Evolutionary conservation across 2,329 filamentous ascomycete species (phyloP).

Genomic region (Colletotrichum sp.): DNA sequence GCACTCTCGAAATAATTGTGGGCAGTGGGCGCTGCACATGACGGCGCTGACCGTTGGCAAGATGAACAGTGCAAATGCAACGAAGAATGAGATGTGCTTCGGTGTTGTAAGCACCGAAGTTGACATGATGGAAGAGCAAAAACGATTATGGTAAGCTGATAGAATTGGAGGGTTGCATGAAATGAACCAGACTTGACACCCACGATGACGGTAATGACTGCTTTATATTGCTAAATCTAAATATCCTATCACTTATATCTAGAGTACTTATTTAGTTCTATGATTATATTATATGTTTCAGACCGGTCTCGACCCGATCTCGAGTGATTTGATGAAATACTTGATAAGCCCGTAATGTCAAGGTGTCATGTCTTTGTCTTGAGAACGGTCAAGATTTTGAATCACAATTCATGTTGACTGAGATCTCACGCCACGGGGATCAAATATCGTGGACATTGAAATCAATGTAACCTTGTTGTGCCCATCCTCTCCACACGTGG

Average conservation of each 20-base stretch:
- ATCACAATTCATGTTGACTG: accelerated
- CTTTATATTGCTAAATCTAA: no score
- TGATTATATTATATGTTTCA: no score
- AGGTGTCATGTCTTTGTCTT: background rate
- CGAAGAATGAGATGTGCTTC: accelerated
- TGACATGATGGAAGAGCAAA: background rate
- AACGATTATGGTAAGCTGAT: no score
- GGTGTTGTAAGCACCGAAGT: accelerated
- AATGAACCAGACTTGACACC: no score
- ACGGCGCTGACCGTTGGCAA: accelerated
- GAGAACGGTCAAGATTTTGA: background rate
- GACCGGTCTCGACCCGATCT: no score
- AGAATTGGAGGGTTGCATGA: no score
- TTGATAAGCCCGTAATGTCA: no score
- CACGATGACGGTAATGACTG: no score
- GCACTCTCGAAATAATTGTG: background rate
- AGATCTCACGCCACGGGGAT: accelerated
- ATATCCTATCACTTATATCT: no score
- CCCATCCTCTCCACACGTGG: background rate
- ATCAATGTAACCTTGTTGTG: accelerated
- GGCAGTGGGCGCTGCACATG: background rate
- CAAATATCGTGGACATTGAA: accelerated
- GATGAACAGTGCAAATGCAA: accelerated
- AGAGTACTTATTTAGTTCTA: no score
- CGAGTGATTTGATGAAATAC: no score